These are phyloP conservation scores for Rhizophagus clarus DNA, from an alignment of 192 early-diverging fungal genomes.

Conservation along the genomic window DNA sequence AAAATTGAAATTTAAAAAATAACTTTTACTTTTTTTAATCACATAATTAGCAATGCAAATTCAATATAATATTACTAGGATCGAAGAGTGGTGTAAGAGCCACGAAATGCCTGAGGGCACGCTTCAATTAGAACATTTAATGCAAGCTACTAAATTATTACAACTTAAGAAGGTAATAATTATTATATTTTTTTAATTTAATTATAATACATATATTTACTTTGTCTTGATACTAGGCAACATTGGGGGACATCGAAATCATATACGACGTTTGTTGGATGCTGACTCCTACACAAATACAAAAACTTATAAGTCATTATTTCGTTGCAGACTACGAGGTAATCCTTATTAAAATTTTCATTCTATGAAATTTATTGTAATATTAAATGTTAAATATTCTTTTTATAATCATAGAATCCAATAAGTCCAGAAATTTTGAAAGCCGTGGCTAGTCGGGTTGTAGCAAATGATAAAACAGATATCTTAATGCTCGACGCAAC, in stretches of 20 bases:
- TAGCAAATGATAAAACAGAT: conserved; percentile 87
- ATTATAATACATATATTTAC: conserved; percentile 4
- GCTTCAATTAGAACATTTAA: conserved; percentile 89
- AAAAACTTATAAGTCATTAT: conserved; percentile 95
- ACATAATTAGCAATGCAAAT: conserved; percentile 83
- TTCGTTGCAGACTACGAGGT: conserved; percentile 96
- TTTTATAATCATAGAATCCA: conserved; percentile 50
- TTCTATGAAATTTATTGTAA: too few species aligned
- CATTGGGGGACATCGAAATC: conserved; percentile 88
- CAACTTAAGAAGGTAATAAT: conserved; percentile 88
- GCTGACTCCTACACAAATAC: conserved; percentile 95
- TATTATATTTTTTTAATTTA: background rate
- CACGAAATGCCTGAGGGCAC: conserved; percentile 89
- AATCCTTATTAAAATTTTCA: conserved; percentile 16
- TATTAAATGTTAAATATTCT: background rate
- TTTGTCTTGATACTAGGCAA: conserved; percentile 38
- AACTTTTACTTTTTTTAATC: background rate
- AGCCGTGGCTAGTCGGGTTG: conserved; percentile 83
- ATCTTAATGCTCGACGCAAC: conserved; percentile 86
- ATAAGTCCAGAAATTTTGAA: conserved; percentile 88
- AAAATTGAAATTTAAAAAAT: background rate
- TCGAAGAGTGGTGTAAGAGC: conserved; percentile 99
- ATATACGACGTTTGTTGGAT: conserved; percentile 99
- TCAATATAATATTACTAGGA: conserved; percentile 95
- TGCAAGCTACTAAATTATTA: conserved; percentile 96